Conservation (phyloP, 192 early-diverging fungal species). For the Coemansia sp. region DNA sequence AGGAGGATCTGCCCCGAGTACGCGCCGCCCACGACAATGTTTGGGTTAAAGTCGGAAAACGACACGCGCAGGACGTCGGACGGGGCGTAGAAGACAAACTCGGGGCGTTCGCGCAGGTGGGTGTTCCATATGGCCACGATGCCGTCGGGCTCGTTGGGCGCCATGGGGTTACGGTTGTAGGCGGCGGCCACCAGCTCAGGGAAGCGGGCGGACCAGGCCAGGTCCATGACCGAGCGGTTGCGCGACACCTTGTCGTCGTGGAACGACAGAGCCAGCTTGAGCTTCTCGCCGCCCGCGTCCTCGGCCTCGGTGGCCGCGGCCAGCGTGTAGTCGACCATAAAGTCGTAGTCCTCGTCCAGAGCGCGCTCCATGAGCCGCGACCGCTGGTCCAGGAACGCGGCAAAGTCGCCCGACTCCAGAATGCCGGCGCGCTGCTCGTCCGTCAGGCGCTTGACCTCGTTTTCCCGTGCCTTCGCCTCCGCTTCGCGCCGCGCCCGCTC, state of each 20-base stretch:
- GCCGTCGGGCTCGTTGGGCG: slow-evolving; percentile 89
- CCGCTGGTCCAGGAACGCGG: slow-evolving; percentile 80
- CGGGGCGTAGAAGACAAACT: slow-evolving; percentile 92
- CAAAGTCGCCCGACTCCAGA: slow-evolving; percentile 66
- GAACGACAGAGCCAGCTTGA: slow-evolving; percentile 67
- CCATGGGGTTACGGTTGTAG: slow-evolving; percentile 85
- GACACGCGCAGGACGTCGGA: slow-evolving; percentile 82
- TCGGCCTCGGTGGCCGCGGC: slow-evolving; percentile 46
- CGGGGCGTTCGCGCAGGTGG: slow-evolving; percentile 80
- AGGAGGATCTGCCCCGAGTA: slow-evolving; percentile 97
- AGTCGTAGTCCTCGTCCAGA: slow-evolving; percentile 82
- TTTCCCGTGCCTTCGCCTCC: slow-evolving; percentile 57
- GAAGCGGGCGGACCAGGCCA: slow-evolving; percentile 86
- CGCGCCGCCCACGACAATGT: slow-evolving; percentile 88
- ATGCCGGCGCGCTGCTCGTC: slow-evolving; percentile 83
- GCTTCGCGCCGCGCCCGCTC: slow-evolving; percentile 55
- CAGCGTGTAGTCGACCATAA: slow-evolving; percentile 89
- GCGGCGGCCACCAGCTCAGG: slow-evolving; percentile 84
- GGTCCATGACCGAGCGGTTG: slow-evolving; percentile 86
- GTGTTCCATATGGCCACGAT: slow-evolving; percentile 93
- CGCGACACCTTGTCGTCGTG: slow-evolving; percentile 79
- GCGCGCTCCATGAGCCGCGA: slow-evolving; percentile 87
- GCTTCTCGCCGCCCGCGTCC: slow-evolving; percentile 57
- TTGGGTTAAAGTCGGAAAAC: slow-evolving; percentile 92
- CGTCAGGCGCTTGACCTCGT: slow-evolving; percentile 59